These are phyloP conservation scores for Vitis rupestris DNA, from an alignment of 164 flowering plant genomes.

Conservation along the genomic window DNA sequence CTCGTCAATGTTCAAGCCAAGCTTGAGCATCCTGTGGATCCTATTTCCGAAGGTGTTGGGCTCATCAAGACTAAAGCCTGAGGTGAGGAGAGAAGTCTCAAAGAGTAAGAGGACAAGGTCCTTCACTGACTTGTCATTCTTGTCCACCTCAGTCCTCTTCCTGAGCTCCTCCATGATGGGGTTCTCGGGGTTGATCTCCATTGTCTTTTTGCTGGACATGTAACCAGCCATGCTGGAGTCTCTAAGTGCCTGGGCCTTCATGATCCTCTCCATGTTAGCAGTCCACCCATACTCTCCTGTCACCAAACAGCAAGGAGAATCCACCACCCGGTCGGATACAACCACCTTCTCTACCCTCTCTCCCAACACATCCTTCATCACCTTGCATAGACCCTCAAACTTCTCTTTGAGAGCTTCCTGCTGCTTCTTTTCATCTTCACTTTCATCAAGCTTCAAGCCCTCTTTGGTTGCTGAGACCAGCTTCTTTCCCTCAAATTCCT, in stretches of 20 bases:
- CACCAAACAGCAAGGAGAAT: slow-evolving; percentile 36
- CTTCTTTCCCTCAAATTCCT: slow-evolving; percentile 47
- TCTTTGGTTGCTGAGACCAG: slow-evolving; percentile 44
- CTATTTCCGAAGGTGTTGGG: slow-evolving; percentile 52
- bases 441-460: slow-evolving; percentile 38
- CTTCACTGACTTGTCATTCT: slow-evolving; percentile 44
- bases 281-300: slow-evolving; percentile 45
- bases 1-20: slow-evolving; percentile 50
- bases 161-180: slow-evolving; percentile 51
- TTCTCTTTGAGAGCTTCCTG: slow-evolving; percentile 34
- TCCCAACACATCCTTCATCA: slow-evolving; percentile 42
- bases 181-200: slow-evolving; percentile 55
- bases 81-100: slow-evolving; percentile 51
- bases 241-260: slow-evolving; percentile 51
- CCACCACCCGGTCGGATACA: slow-evolving; percentile 34
- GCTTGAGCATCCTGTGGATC: slow-evolving; percentile 54
- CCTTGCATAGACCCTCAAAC: slow-evolving; percentile 45
- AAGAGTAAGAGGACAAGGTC: slow-evolving; percentile 41
- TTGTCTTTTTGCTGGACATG: slow-evolving; percentile 57
- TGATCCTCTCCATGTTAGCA: slow-evolving; percentile 44
- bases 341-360: slow-evolving; percentile 36
- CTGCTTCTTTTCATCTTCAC: slow-evolving; percentile 40
- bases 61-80: slow-evolving; percentile 52
- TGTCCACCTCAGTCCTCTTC: slow-evolving; percentile 44
- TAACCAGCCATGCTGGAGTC: slow-evolving; percentile 52